Evolutionary conservation across 192 early-diverging fungal genomes (phyloP).

Genomic region (Coemansia sp.): DNA sequence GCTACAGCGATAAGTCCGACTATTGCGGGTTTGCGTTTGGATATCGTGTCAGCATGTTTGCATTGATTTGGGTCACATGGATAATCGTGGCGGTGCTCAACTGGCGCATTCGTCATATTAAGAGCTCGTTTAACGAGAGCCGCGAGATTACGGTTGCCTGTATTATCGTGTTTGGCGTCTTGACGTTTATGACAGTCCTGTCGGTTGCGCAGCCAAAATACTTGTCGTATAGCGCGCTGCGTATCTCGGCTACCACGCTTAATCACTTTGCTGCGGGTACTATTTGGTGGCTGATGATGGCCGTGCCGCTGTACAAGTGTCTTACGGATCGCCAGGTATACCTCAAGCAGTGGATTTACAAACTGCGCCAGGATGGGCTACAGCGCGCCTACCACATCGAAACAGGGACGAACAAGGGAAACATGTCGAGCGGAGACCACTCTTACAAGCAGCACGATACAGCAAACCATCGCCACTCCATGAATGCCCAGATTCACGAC

Average conservation of each 20-base stretch:
- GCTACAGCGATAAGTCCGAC: constrained; percentile 19
- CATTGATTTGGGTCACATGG: constrained; percentile 46
- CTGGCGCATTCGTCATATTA: constrained; percentile 54
- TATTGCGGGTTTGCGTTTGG: constrained; percentile 34
- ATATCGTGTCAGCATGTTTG: constrained; percentile 40
- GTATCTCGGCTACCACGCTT: constrained; percentile 36
- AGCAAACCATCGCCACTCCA: not conserved
- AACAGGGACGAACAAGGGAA: not conserved
- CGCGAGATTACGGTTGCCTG: constrained; percentile 42
- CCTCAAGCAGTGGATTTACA: constrained; percentile 30
- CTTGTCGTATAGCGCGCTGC: constrained; percentile 18
- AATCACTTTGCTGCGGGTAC: constrained; percentile 37
- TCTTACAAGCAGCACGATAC: not conserved
- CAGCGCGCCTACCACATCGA: constrained; percentile 37
- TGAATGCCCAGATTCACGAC: not conserved
- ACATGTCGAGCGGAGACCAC: constrained; percentile 5
- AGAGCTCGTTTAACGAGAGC: constrained; percentile 57
- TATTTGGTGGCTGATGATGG: constrained; percentile 56
- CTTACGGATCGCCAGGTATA: constrained; percentile 25
- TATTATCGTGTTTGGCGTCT: constrained; percentile 29
- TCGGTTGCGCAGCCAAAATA: constrained; percentile 17
- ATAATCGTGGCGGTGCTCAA: constrained; percentile 27
- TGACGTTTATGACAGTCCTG: constrained; percentile 34
- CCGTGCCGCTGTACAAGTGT: constrained; percentile 35
- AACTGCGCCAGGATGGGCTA: constrained; percentile 37